A percentile compares a stretch with the other conserved stretches of the same genome.
Evolutionary conservation across 805 yeast species (phyloP).

Genomic region (Wickerhamiella shivajii): DNA sequence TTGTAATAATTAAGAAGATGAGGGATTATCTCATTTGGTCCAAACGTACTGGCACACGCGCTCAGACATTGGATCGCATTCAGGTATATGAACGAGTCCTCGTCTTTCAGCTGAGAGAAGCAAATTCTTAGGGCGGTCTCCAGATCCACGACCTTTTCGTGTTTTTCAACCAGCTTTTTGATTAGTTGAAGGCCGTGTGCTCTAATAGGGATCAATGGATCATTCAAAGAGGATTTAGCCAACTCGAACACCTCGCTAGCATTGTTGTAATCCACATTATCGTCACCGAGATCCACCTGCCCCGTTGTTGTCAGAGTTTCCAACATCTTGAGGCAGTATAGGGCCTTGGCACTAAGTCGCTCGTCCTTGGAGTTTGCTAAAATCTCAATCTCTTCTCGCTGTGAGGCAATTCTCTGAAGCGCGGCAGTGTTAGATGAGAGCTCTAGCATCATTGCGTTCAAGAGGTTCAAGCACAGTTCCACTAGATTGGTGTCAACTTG

Average conservation of each 20-base stretch:
- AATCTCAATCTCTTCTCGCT: constrained; percentile 8
- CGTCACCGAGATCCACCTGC: constrained; percentile 10
- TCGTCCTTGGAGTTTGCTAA: not conserved
- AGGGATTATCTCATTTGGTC: constrained; percentile 25
- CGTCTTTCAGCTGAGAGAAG: constrained; percentile 49
- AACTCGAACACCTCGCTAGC: constrained; percentile 28
- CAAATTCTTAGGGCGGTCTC: constrained; percentile 48
- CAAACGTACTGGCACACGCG: constrained; percentile 36
- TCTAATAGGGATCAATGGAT: constrained; percentile 67
- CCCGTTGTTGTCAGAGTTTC: constrained; percentile 7
- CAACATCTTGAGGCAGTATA: constrained; percentile 14
- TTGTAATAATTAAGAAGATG: constrained; percentile 28
- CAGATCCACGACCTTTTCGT: constrained; percentile 35
- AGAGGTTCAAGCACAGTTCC: constrained; percentile 21
- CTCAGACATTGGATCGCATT: constrained; percentile 72
- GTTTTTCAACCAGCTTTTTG: constrained; percentile 36
- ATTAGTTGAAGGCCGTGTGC: constrained; percentile 71
- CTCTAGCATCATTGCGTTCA: constrained; percentile 23
- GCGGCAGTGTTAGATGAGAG: constrained; percentile 10
- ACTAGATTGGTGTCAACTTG: constrained; percentile 23
- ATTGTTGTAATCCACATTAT: constrained; percentile 11
- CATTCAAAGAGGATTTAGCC: constrained; percentile 56
- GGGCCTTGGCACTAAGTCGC: constrained; percentile 14
- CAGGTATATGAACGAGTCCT: constrained; percentile 77
- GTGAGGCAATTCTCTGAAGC: constrained; percentile 9